Base-by-base conservation (phyloP, 83 land plant genomes). In the Picea abies region DNA sequence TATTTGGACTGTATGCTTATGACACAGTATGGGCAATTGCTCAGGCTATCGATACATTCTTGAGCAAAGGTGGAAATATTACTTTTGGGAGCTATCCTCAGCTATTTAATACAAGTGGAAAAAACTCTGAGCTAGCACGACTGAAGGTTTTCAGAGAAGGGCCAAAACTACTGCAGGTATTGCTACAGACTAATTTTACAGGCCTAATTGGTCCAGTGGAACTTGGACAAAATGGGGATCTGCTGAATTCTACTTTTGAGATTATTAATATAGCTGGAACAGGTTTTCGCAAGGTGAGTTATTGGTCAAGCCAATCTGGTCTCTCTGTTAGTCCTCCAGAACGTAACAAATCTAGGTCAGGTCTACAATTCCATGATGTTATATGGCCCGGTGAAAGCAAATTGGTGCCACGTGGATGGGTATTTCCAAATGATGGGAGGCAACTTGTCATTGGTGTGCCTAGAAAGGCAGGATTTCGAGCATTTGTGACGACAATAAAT, bases 1-100 rank as follows among this genome's bases (percentile, higher is more conserved):
- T 86, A 26, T 97, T 88, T 82, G 98, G 92, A 0, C 76, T 91
- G 22, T 95, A 90, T 86, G 98, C 98, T 66, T 97, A 97, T 83
- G 96, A 97, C 81, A 78, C 94, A 9, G 87, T 92, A 12, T 93
- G 96, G 96, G 56, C 88, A 66, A 35, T 92, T 80, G 99, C 96
- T 71, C 87, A 85, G 80, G 92, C 96, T 19, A 52, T 97, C 64
- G 83, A 87, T 52, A 79, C 68, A 5, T 95, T 87, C 85, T 82
- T 91, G 2, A 85, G 72, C 26, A 88, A 37, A 37, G 39, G 39
- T 37, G 39, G 39, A 37, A 37, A 0, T 37, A 0, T 37, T 37
- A 0, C 39, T 37, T 37, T 37, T 37, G 2, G 2, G 2, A 32
- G 1, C 2, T 32, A 32, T 1, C 1, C 35, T 32, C 35, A 32